A percentile compares a stretch with the other conserved stretches of the same genome.
Evolutionary conservation across 345 rosid species (phyloP).

Genomic region (Salix arbutifolia): DNA sequence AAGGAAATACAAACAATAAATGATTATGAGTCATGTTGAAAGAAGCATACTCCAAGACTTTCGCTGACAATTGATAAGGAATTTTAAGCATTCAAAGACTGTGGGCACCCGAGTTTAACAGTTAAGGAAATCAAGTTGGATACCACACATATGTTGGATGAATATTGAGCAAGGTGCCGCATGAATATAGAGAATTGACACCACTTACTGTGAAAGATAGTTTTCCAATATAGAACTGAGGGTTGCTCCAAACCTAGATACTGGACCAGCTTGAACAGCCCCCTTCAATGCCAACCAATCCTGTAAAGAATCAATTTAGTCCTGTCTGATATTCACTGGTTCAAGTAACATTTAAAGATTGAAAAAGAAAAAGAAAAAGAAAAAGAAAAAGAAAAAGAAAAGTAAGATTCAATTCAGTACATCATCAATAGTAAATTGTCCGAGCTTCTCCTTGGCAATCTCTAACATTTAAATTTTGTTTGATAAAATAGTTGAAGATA

Average conservation of each 20-base stretch:
- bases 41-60: not conserved
- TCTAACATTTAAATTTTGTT: too few species aligned
- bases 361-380: not conserved
- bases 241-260: conserved; percentile 30
- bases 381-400: not conserved
- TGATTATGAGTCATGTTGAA: not conserved
- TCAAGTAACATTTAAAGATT: not conserved
- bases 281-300: conserved; percentile 29
- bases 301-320: conserved; percentile 7
- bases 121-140: too few species aligned
- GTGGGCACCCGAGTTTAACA: too few species aligned
- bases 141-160: not conserved
- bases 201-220: conserved; percentile 26
- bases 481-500: too few species aligned
- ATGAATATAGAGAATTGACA: too few species aligned
- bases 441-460: too few species aligned
- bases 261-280: conserved; percentile 30
- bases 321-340: not conserved
- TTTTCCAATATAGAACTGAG: conserved; percentile 24
- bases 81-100: too few species aligned
- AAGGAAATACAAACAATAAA: not conserved
- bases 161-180: not conserved
- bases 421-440: not conserved
- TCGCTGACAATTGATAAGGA: not conserved
- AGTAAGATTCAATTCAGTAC: conserved; percentile 8